A percentile compares a stretch with the other conserved stretches of the same genome.
These are phyloP conservation scores for Trypethelium eluteriae DNA, from an alignment of 495 filamentous ascomycete genomes.

Conservation along the genomic window DNA sequence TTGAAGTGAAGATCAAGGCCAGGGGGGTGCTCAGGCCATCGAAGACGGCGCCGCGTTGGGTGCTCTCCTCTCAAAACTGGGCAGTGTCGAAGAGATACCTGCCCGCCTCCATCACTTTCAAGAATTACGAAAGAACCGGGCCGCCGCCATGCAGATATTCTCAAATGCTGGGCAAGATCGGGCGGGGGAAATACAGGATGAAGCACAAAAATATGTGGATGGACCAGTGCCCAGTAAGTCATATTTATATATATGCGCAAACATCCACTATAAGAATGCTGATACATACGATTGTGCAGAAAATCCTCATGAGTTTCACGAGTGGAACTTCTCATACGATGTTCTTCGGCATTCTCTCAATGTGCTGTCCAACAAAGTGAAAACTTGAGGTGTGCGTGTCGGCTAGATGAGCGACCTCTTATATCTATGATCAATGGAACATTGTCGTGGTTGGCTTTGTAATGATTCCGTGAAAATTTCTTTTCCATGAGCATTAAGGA, in stretches of 20 bases:
- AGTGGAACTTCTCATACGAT: slow-evolving; percentile 20
- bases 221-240: slow-evolving; percentile 20
- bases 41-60: slow-evolving; percentile 15
- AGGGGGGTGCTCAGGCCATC: slow-evolving; percentile 50
- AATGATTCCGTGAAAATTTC: too few species aligned
- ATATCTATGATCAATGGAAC: too few species aligned
- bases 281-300: neutral
- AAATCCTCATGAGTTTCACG: slow-evolving; percentile 19
- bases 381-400: neutral
- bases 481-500: too few species aligned
- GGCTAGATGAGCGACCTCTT: too few species aligned
- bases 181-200: slow-evolving; percentile 18
- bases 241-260: neutral
- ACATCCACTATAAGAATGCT: neutral
- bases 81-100: slow-evolving; percentile 4
- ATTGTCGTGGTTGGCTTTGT: too few species aligned
- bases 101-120: slow-evolving; percentile 14
- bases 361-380: slow-evolving; percentile 1
- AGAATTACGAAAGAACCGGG: slow-evolving; percentile 14
- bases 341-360: slow-evolving; percentile 4
- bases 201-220: slow-evolving; percentile 15
- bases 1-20: slow-evolving; percentile 39
- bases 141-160: slow-evolving; percentile 23
- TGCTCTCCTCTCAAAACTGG: slow-evolving; percentile 6
- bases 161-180: slow-evolving; percentile 22